Evolutionary conservation across 2,329 filamentous ascomycete genomes (phyloP).

Genomic region (Curvularia lunata): DNA sequence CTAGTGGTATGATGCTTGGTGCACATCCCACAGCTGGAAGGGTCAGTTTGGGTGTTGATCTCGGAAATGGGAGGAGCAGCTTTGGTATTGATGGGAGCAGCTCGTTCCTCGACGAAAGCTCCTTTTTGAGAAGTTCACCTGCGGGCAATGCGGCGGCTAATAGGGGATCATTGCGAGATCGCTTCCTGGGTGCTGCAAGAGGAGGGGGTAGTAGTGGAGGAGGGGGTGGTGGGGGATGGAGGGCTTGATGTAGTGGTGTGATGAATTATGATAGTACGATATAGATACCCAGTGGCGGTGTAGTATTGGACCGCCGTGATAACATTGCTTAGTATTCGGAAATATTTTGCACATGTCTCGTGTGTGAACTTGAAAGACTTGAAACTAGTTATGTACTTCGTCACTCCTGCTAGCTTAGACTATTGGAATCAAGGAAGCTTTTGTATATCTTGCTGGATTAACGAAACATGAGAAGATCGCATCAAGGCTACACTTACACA

Average conservation of each 20-base stretch:
- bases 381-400: no score
- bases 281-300: slow-evolving; percentile 7
- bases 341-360: neutral
- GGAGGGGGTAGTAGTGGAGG: slow-evolving; percentile 25
- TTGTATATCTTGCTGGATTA: no score
- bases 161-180: slow-evolving; percentile 38
- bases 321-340: neutral
- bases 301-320: neutral
- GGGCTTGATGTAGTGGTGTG: slow-evolving; percentile 9
- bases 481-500: no score
- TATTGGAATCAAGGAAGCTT: no score
- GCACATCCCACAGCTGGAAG: slow-evolving; percentile 11
- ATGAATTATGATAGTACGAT: slow-evolving; percentile 7
- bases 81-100: slow-evolving; percentile 46
- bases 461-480: no score
- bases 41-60: slow-evolving; percentile 29
- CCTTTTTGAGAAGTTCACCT: slow-evolving; percentile 45
- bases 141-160: slow-evolving; percentile 31
- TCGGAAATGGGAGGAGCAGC: slow-evolving; percentile 37
- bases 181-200: slow-evolving; percentile 35
- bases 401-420: no score
- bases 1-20: slow-evolving; percentile 13
- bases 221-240: slow-evolving; percentile 15
- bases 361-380: neutral
- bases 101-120: slow-evolving; percentile 47